Evolutionary conservation across 129 eudicot species (phyloP), one percentile per base, ranked within the genome.

Genomic region (Smallanthus sonchifolius): DNA sequence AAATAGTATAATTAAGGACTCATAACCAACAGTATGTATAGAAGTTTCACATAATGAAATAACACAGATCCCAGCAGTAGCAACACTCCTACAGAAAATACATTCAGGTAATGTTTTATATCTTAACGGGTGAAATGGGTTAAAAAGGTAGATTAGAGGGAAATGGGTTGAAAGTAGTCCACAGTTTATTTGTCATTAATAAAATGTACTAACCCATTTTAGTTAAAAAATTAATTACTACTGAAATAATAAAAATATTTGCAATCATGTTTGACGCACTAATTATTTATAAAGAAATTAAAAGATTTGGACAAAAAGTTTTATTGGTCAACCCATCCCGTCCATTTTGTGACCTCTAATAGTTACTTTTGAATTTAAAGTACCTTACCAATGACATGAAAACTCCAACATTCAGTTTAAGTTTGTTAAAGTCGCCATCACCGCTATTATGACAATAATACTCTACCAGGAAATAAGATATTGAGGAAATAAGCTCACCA

Each of bases 401-500:
- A 55, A 55, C 56, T 19, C 61, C 62, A 55, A 55, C 62, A 55
- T 20, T 55, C 4, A 2, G 4, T 8, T 19, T 7, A 34, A 19
- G 34, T 30, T 20, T 28, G 11, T 48, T 69, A 47, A 47, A n/a
- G 16, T 72, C 16, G 36, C 20, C 34, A 56, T 59, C n/a, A 72
- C 15, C 52, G 38, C 59, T 36, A 16, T 61, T 44, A 17, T 24
- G 61, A 35, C 36, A 74, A 74, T 47, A 34, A 19, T 45, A 20
- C 28, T 43, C 19, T 36, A 37, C 63, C 10, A 47, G 69, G 71
- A 76, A 75, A 17, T 36, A 34, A 70, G 64, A 11, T 47, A 35
- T 28, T 40, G 37, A 63, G 54, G 77, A 61, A 67, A 51, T 36
- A 44, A 77, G 14, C 89, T 83, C 68, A 93, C 98, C 87, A 81